Evolutionary conservation across 352 stramenopile genomes (phyloP).

Genomic region (Phytophthora palmivora): DNA sequence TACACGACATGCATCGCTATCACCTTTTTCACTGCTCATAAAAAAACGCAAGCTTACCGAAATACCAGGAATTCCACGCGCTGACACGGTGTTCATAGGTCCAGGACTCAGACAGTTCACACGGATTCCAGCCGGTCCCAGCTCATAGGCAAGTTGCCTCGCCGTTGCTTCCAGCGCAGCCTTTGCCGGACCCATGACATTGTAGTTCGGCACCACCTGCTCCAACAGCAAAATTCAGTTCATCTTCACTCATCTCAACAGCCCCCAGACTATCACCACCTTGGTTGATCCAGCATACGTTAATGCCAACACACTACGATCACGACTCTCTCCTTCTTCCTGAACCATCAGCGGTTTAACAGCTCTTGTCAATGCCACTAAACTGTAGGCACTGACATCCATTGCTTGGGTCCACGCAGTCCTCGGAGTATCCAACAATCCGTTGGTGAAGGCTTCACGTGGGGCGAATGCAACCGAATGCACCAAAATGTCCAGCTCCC

Average conservation of each 20-base stretch:
- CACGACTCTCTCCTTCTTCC: slow-evolving; percentile 20
- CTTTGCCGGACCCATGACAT: slow-evolving; percentile 93
- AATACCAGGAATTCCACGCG: slow-evolving; percentile 91
- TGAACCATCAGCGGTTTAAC: slow-evolving; percentile 62
- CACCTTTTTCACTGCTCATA: too few relatives aligned
- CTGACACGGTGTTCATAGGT: slow-evolving; percentile 91
- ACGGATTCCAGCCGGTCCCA: slow-evolving; percentile 77
- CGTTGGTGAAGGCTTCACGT: slow-evolving; percentile 70
- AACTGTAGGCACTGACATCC: slow-evolving; percentile 90
- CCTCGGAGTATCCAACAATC: slow-evolving; percentile 57
- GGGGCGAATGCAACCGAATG: slow-evolving; percentile 93
- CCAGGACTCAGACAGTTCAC: slow-evolving; percentile 93
- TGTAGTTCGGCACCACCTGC: slow-evolving; percentile 90
- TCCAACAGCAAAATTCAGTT: slow-evolving; percentile 27
- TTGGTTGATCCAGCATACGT: slow-evolving; percentile 87
- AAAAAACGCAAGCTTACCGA: slow-evolving; percentile 43
- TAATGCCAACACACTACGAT: slow-evolving; percentile 86
- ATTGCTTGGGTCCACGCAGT: slow-evolving; percentile 79
- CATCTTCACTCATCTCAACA: slow-evolving; percentile 1
- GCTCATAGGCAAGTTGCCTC: slow-evolving; percentile 84
- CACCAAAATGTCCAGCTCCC: slow-evolving; percentile 84
- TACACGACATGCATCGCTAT: slow-evolving; percentile 5
- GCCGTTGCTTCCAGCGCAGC: slow-evolving; percentile 88
- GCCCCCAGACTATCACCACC: slow-evolving; percentile 3
- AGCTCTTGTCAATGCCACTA: slow-evolving; percentile 83